These are phyloP conservation scores for Terfezia boudieri DNA, from an alignment of 495 filamentous ascomycete genomes.

Conservation along the genomic window DNA sequence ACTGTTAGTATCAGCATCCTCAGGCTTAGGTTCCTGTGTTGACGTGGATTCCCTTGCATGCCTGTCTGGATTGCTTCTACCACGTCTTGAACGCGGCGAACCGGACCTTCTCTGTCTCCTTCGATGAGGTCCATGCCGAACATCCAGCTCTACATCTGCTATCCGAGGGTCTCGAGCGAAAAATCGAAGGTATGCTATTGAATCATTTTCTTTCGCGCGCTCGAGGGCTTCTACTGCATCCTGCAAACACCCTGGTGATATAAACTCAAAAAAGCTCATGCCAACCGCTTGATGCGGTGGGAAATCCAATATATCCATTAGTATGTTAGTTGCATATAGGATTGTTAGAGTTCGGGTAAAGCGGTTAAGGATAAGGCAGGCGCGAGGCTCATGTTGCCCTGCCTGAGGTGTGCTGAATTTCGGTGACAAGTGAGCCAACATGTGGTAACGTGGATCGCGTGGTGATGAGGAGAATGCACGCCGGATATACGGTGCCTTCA, in stretches of 20 bases:
- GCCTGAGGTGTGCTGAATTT: conserved; percentile 51
- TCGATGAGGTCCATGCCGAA: neutral
- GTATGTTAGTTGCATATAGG: conserved; percentile 65
- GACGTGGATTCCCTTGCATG: neutral
- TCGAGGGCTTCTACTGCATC: conserved; percentile 61
- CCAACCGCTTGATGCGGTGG: conserved; percentile 39
- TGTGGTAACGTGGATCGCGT: conserved; percentile 70
- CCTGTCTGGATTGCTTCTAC: neutral
- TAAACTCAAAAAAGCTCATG: conserved; percentile 62
- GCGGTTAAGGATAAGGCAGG: conserved; percentile 67
- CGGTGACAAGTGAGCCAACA: conserved; percentile 63
- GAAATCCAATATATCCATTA: conserved; percentile 50
- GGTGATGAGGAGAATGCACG: conserved; percentile 62
- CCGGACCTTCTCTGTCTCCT: neutral
- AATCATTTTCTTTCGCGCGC: conserved; percentile 77
- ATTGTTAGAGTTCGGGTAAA: conserved; percentile 65
- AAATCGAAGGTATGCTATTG: conserved; percentile 83
- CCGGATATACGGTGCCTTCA: conserved; percentile 59
- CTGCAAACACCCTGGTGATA: conserved; percentile 48
- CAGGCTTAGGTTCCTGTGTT: neutral
- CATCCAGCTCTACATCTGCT: neutral
- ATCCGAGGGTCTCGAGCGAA: conserved; percentile 53
- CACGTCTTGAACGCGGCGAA: neutral
- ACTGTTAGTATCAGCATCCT: neutral
- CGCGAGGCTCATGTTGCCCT: conserved; percentile 50